phyloP scores from a whole-genome alignment of 495 filamentous ascomycete species.

The Astrothelium subdiscretum region DNA sequence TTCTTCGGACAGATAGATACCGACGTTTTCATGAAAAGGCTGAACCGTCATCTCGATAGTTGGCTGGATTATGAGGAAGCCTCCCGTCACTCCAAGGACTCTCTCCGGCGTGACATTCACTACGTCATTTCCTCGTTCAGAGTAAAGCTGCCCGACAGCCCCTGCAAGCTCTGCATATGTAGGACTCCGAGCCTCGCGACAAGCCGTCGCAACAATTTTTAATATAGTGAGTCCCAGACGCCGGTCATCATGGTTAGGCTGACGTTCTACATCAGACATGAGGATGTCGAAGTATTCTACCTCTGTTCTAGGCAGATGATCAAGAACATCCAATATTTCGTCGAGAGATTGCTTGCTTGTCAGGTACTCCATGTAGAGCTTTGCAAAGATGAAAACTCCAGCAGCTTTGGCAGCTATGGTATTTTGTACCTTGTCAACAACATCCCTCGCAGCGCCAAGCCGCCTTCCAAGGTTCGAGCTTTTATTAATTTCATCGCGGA shows the following conservation, averaged over 20 bases:
- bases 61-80: neutral
- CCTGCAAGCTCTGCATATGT: slow-evolving; percentile 1
- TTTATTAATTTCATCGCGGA: neutral
- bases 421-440: neutral
- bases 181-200: neutral
- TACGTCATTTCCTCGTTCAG: neutral
- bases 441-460: neutral
- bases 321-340: neutral
- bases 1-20: slow-evolving; percentile 3
- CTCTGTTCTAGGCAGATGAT: slow-evolving; percentile 1
- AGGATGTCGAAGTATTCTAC: neutral
- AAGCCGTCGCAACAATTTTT: neutral
- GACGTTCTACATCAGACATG: neutral
- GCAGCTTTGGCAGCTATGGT: slow-evolving; percentile 1
- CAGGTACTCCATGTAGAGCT: slow-evolving; percentile 7
- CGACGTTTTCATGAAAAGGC: slow-evolving; percentile 1
- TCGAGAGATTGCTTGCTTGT: neutral
- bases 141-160: neutral
- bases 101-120: neutral
- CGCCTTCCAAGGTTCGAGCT: neutral
- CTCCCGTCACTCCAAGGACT: neutral
- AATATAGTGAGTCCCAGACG: neutral
- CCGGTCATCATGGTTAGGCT: neutral
- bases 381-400: neutral
- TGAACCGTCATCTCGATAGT: neutral